Evolutionary conservation across 257 asterid genomes (phyloP), one percentile per base, ranked within the genome.

Genomic region (Penstemon davidsonii): DNA sequence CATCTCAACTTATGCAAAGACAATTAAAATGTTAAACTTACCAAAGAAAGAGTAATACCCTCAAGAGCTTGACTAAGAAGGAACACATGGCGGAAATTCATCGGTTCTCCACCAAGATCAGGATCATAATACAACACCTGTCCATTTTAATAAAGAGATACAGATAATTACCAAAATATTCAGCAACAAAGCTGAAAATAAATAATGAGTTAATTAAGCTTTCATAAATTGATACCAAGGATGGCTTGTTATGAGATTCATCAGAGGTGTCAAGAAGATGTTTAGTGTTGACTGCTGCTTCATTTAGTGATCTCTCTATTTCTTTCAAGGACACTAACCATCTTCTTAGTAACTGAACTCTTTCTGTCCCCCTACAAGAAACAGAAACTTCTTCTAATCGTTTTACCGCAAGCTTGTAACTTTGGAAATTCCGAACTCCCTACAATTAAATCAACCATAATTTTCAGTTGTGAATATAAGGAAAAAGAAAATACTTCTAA

Each of bases 281-380:
- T 12, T 77, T 80, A 64, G 42, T 56, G 60, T 71, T 57, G 73
- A 49, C 73, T 59, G 33, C 33, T 25, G 81, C 79, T 68, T 83
- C 83, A 60, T 74, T 67, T 68, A 78, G 77, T 25, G 33, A 25
- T 71, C 85, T 90, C 76, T 88, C 96, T 25, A 85, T 82, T 88
- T 90, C 92, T 83, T 90, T 93, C 71, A 93, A 80, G 66, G 96
- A 85, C 71, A 87, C 94, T 79, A 90, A 80, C 99, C 99, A 93
- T 83, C 96, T 87, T 77, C 97, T 75, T 50, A 93, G 88, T 75
- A 90, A 79, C 82, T 93, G 96, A 78, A 93, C 96, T 87, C 99
- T 88, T 75, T 92, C 97, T 64, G 55, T 3, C 62, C 97, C 97
- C 80, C 85, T 81, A 79, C 94, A 88, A 8, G 99, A 85, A 77